These are phyloP conservation scores for Barnettozyma sucrosica DNA, from an alignment of 805 yeast species.

Conservation along the genomic window DNA sequence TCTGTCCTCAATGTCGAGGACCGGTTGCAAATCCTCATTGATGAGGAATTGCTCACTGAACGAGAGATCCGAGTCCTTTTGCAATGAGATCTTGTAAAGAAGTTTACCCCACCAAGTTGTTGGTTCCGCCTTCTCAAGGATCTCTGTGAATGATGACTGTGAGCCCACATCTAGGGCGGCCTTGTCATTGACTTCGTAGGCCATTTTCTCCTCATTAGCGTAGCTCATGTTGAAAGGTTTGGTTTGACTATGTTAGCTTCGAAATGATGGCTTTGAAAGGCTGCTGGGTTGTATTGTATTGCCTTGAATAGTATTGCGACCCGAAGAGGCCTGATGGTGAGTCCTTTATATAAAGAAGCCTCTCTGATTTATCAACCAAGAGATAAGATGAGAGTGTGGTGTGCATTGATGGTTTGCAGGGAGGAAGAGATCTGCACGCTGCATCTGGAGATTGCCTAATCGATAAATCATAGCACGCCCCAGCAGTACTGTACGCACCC, in stretches of 20 bases:
- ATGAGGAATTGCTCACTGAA: conserved; percentile 58
- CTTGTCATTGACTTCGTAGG: not conserved
- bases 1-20: conserved; percentile 58
- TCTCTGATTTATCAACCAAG: not conserved
- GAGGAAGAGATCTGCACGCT: not conserved
- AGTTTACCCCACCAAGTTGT: conserved; percentile 3
- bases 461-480: too few relatives aligned
- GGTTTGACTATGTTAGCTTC: not conserved
- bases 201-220: not conserved
- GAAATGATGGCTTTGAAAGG: too few relatives aligned
- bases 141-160: conserved; percentile 7
- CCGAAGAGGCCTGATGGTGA: not conserved
- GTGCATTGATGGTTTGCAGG: not conserved
- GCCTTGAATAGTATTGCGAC: too few relatives aligned
- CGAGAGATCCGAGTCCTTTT: conserved; percentile 34
- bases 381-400: not conserved
- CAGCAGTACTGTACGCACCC: too few relatives aligned
- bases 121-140: conserved; percentile 2
- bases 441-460: too few relatives aligned
- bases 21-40: conserved; percentile 75
- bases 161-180: conserved; percentile 9
- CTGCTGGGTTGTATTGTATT: too few relatives aligned
- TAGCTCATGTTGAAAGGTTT: not conserved
- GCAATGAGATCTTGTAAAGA: conserved; percentile 16
- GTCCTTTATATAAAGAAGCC: not conserved